Percentiles rank a stretch among this genome's conserved stretches.
Evolutionary conservation across 2,329 filamentous ascomycete genomes (phyloP).

Genomic region (Phialophora expanda): DNA sequence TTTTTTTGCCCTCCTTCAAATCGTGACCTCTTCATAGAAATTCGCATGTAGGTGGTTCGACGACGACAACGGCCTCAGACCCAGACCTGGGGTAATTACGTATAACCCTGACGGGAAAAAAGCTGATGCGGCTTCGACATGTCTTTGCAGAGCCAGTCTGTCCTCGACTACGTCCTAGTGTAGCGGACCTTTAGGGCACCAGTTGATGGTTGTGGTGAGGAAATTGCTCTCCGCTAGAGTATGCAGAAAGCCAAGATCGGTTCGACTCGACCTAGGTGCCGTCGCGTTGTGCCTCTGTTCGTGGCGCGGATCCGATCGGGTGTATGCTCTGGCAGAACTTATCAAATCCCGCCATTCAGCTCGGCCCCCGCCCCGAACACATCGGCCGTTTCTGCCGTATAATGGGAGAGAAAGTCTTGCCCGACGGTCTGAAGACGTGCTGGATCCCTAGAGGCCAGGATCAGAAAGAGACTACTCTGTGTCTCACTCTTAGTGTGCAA

Average conservation of each 20-base stretch:
- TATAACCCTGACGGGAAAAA: neutral
- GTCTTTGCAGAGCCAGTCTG: neutral
- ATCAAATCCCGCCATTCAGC: neutral
- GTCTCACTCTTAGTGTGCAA: neutral
- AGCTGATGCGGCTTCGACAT: neutral
- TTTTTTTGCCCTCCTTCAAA: neutral
- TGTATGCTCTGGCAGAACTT: neutral
- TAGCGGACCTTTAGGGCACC: neutral
- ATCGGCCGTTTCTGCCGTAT: conserved; percentile 4
- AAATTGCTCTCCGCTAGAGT: neutral
- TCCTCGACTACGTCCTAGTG: neutral
- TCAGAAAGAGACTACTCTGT: conserved; percentile 9
- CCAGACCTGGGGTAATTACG: no score
- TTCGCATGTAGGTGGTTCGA: neutral
- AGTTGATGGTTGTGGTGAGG: neutral
- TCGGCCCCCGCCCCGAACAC: conserved; percentile 2
- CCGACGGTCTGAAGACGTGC: neutral
- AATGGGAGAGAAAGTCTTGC: conserved; percentile 3
- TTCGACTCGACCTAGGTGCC: no score
- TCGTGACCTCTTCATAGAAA: neutral
- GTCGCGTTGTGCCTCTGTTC: neutral
- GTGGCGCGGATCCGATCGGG: no score
- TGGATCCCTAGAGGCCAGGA: conserved; percentile 2
- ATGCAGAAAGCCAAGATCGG: neutral
- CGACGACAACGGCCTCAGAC: neutral